Evolutionary conservation across 768 basidiomycete species (phyloP).

Genomic region (Leucogyrophana mollusca): DNA sequence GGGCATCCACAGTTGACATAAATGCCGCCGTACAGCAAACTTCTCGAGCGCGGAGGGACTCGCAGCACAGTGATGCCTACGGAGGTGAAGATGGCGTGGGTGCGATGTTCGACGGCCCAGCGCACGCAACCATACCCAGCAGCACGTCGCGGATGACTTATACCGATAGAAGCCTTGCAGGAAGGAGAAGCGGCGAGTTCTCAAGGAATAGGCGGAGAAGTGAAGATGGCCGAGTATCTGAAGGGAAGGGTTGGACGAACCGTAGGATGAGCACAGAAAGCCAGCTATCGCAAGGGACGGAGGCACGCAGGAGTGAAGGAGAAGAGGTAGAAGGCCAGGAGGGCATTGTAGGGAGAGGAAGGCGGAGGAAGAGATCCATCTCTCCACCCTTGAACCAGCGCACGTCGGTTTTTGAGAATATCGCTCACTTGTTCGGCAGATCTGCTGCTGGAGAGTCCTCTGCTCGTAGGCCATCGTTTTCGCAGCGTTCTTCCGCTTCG

Average conservation of each 20-base stretch:
- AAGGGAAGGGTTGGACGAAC: conserved; percentile 25
- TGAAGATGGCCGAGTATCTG: conserved; percentile 37
- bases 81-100: conserved; percentile 56
- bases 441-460: conserved; percentile 38
- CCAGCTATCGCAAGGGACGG: conserved; percentile 36
- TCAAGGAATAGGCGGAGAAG: conserved; percentile 51
- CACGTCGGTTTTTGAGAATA: conserved; percentile 56
- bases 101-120: conserved; percentile 75
- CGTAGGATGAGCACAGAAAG: conserved; percentile 48
- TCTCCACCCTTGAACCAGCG: conserved; percentile 36
- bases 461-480: conserved; percentile 53
- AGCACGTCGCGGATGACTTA: conserved; percentile 80
- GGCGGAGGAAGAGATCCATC: conserved; percentile 32
- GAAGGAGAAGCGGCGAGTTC: conserved; percentile 58
- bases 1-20: conserved; percentile 77
- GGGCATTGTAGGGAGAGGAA: conserved; percentile 24
- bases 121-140: conserved; percentile 65
- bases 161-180: conserved; percentile 37
- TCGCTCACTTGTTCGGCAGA: conserved; percentile 67
- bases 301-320: conserved; percentile 34
- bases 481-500: conserved; percentile 54
- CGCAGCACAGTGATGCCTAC: conserved; percentile 58
- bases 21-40: conserved; percentile 52
- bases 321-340: conserved; percentile 32
- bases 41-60: conserved; percentile 60